Conservation (phyloP, 2,329 filamentous ascomycete species). For the Stagonosporopsis vannaccii region DNA sequence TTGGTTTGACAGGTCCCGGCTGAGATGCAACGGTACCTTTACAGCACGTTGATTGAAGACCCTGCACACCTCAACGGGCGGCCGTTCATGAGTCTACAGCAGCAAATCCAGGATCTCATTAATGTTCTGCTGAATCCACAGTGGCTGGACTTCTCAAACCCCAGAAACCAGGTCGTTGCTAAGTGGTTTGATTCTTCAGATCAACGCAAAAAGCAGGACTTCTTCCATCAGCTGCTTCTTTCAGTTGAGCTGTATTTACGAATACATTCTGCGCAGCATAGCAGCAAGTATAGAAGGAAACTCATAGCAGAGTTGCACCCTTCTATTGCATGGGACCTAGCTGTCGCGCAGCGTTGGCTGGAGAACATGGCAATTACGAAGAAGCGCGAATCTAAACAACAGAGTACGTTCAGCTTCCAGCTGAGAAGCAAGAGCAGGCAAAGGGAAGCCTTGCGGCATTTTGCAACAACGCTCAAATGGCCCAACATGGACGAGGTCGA, state of each 20-base stretch:
- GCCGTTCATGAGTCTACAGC: conserved; percentile 69
- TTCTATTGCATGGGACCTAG: conserved; percentile 74
- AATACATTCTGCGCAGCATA: conserved; percentile 69
- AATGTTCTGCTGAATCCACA: conserved; percentile 71
- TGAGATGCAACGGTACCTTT: conserved; percentile 65
- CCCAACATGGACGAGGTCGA: conserved; percentile 73
- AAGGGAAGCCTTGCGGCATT: conserved; percentile 71
- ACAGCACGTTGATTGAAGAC: conserved; percentile 71
- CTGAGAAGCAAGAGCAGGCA: conserved; percentile 72
- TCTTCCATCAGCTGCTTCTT: conserved; percentile 79
- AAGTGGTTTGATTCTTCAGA: conserved; percentile 71
- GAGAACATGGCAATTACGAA: conserved; percentile 73
- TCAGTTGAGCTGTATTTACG: conserved; percentile 75
- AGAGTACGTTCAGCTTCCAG: conserved; percentile 64
- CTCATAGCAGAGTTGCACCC: conserved; percentile 71
- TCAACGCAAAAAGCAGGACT: conserved; percentile 66
- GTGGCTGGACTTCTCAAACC: conserved; percentile 77
- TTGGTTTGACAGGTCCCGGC: conserved; percentile 48
- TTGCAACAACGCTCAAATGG: conserved; percentile 78
- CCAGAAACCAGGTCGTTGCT: conserved; percentile 75
- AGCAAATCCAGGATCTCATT: conserved; percentile 76
- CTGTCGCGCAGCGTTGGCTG: conserved; percentile 75
- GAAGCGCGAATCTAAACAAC: conserved; percentile 56
- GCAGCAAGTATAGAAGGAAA: conserved; percentile 69
- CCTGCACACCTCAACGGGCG: conserved; percentile 65